These are phyloP conservation scores for barrel medic (Medicago truncatula) DNA, from an alignment of 306 rosid species.

Conservation along the genomic window MtrunA17r5.0-ANR NC_053042.1:13806501-13807000, in stretches of 20 bases:
- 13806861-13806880: conserved; percentile 59
- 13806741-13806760: conserved; percentile 61
- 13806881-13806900: conserved; percentile 56
- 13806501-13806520: too few species aligned
- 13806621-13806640: conserved; percentile 51
- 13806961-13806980: conserved; percentile 64
- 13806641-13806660: conserved; percentile 49
- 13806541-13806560: too few species aligned
- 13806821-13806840: conserved; percentile 33
- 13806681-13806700: conserved; percentile 55
- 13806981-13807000: conserved; percentile 55
- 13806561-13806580: conserved; percentile 30
- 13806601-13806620: conserved; percentile 49
- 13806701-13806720: conserved; percentile 62
- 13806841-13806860: conserved; percentile 61
- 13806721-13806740: conserved; percentile 62
- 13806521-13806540: too few species aligned
- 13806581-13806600: conserved; percentile 52
- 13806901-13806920: conserved; percentile 62
- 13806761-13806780: conserved; percentile 52
- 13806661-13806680: conserved; percentile 47
- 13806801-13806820: conserved; percentile 76
- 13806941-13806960: conserved; percentile 70
- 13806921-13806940: conserved; percentile 65
- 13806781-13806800: conserved; percentile 61